Evolutionary conservation across 2,329 filamentous ascomycete species (phyloP).

Genomic region (Alternaria ethzedia): DNA sequence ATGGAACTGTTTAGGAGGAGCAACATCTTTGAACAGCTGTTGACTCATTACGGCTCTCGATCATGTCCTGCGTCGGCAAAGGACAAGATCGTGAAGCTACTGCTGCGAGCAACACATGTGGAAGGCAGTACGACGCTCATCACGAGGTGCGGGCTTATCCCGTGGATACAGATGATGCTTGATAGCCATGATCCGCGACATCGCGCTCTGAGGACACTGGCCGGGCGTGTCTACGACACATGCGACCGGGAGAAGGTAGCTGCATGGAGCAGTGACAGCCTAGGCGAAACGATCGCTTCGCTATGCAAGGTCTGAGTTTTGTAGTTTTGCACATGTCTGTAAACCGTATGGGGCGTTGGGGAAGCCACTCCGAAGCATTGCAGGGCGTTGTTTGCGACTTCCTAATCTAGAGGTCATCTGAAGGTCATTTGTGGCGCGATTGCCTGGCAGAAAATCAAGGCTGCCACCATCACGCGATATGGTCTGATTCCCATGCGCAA

Average conservation of each 20-base stretch:
- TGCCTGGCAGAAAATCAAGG: conserved; percentile 1
- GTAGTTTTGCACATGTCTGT: background rate
- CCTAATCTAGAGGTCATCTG: background rate
- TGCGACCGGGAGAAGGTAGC: conserved; percentile 71
- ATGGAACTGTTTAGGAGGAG: conserved; percentile 66
- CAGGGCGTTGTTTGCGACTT: conserved; percentile 15
- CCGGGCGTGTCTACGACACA: conserved; percentile 65
- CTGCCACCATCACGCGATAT: conserved; percentile 2
- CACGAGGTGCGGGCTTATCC: conserved; percentile 75
- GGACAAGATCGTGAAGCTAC: conserved; percentile 65
- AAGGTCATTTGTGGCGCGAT: background rate
- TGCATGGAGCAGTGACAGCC: conserved; percentile 65
- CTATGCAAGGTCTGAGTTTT: conserved; percentile 13
- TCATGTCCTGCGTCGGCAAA: conserved; percentile 66
- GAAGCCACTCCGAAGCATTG: conserved; percentile 5
- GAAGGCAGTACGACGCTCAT: conserved; percentile 80
- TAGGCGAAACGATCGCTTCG: conserved; percentile 16
- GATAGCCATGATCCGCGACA: conserved; percentile 57
- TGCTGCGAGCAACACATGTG: conserved; percentile 72
- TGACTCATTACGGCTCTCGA: conserved; percentile 72
- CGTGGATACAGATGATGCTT: conserved; percentile 73
- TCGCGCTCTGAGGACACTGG: conserved; percentile 61
- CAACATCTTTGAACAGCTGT: conserved; percentile 75
- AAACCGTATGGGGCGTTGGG: conserved; percentile 1
- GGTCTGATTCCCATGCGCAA: background rate